Evolutionary conservation across 2,329 filamentous ascomycete species (phyloP).

Genomic region (Fusarium sp.): DNA sequence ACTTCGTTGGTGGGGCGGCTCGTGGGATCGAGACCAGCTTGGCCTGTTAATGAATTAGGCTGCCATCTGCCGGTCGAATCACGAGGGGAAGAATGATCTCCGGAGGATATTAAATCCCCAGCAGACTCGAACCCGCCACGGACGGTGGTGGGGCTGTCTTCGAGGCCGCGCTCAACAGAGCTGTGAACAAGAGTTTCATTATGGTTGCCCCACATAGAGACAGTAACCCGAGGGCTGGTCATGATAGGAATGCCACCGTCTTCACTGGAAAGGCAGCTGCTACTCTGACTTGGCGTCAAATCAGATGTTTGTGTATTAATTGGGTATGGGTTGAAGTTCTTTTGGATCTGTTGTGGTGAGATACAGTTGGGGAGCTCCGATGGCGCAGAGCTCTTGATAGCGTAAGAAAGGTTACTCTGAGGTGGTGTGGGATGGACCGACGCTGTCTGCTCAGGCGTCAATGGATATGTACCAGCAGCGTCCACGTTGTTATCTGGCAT

Average conservation of each 20-base stretch:
- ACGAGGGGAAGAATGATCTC: slow-evolving; percentile 49
- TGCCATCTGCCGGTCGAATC: slow-evolving; percentile 60
- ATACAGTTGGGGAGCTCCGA: slow-evolving; percentile 53
- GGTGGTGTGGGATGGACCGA: slow-evolving; percentile 63
- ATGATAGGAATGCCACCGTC: slow-evolving; percentile 60
- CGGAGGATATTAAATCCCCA: slow-evolving; percentile 56
- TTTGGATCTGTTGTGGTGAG: slow-evolving; percentile 59
- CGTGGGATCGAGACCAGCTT: slow-evolving; percentile 62
- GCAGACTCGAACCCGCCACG: slow-evolving; percentile 55
- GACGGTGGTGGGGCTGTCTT: slow-evolving; percentile 54
- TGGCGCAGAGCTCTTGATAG: slow-evolving; percentile 42
- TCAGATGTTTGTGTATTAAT: slow-evolving; percentile 53
- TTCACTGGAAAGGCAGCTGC: slow-evolving; percentile 65
- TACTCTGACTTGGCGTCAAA: slow-evolving; percentile 64
- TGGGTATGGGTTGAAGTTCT: slow-evolving; percentile 54
- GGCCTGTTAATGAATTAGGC: slow-evolving; percentile 55
- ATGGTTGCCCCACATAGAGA: slow-evolving; percentile 68
- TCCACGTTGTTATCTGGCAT: slow-evolving; percentile 42
- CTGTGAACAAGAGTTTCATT: slow-evolving; percentile 54
- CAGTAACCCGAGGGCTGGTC: slow-evolving; percentile 67
- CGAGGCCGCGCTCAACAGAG: slow-evolving; percentile 57
- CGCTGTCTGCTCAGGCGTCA: slow-evolving; percentile 67
- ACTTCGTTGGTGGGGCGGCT: slow-evolving; percentile 60
- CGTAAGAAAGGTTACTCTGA: slow-evolving; percentile 51
- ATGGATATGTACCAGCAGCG: slow-evolving; percentile 55